Evolutionary conservation across 1,284 basidiomycete species (phyloP).

Genomic region (Xerocomus nothofagi): DNA sequence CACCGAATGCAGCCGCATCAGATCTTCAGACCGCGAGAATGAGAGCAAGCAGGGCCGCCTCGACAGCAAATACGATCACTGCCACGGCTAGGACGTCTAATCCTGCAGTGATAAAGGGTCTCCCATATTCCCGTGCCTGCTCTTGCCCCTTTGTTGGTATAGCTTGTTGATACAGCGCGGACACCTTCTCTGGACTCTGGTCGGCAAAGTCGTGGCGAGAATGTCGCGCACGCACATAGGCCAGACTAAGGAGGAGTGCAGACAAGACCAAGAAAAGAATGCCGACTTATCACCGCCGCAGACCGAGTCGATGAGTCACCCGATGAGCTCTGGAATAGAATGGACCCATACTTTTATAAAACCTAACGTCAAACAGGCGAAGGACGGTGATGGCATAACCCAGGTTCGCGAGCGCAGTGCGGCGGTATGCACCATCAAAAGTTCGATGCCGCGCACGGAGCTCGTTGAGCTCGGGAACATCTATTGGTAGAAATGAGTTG

Average conservation of each 20-base stretch:
- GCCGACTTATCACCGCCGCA: slow-evolving; percentile 52
- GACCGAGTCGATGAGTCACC: background rate
- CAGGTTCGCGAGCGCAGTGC: slow-evolving; percentile 72
- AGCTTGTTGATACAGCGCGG: slow-evolving; percentile 21
- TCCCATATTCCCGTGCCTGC: slow-evolving; percentile 60
- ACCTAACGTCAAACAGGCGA: slow-evolving; percentile 71
- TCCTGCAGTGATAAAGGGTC: slow-evolving; percentile 80
- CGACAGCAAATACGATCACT: slow-evolving; percentile 59
- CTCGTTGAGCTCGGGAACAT: slow-evolving; percentile 69
- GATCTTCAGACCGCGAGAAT: slow-evolving; percentile 43
- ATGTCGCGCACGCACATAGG: slow-evolving; percentile 62
- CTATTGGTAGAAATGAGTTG: slow-evolving; percentile 55
- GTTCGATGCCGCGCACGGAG: slow-evolving; percentile 77
- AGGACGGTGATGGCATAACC: slow-evolving; percentile 75
- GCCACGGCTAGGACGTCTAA: slow-evolving; percentile 67
- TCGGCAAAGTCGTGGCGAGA: slow-evolving; percentile 77
- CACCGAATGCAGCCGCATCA: slow-evolving; percentile 17
- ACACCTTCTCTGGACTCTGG: slow-evolving; percentile 33
- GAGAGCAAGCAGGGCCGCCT: slow-evolving; percentile 64
- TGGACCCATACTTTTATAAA: slow-evolving; percentile 59
- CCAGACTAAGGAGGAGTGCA: slow-evolving; percentile 55
- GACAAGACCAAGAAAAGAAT: slow-evolving; percentile 69
- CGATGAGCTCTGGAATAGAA: background rate
- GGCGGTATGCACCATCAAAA: slow-evolving; percentile 78
- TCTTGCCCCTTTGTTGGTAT: slow-evolving; percentile 57